Base-by-base conservation (phyloP, 805 yeast genomes). In the Candida suzukii region DNA sequence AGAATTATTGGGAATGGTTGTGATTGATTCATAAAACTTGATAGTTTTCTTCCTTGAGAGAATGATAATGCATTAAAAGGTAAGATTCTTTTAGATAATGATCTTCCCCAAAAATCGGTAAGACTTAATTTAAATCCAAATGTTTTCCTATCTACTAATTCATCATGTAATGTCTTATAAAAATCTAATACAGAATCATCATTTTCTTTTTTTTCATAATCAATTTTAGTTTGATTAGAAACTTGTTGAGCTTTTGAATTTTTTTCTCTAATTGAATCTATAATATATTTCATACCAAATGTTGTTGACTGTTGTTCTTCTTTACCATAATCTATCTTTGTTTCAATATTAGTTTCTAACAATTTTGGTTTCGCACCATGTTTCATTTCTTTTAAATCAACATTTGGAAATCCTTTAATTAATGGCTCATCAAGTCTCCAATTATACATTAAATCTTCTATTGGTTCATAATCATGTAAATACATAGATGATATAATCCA, bases 101-200 rank as follows among this genome's bases (percentile, higher is more conserved):
- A 85, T 45, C 78, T 63, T 0, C 84, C 86, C 83, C 84, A 77
- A 50, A 79, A 80, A 51, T 80, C 87, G 0, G 85, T 80, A 33
- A 80, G 65, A 0, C 84, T 75, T 0, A 78, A 60, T 17, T 69
- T 68, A 49, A 73, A 76, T 0, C 85, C 85, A 3, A 68, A 63
- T 14, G 57, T 47, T 46, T 70, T 76, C 47, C 80, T 78, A 2
- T 71, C 55, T 29, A 74, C 60, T 1, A 78, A 79, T 44, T 74
- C 79, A 13, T 64, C 52, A 47, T 77, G 82, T n/a, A 80, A 54
- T 16, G 64, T 64, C 38, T 68, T 67, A 50, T 80, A 80, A 48
- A 75, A 76, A 18, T 63, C 55, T 39, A 75, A 58, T 1, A 69
- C 56, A 13, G 30, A 11, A 25, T 61, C 57, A 19, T 33, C 29